These are phyloP conservation scores for Takakia lepidozioides DNA, from an alignment of 225 moss, liverwort and hornwort genomes.

Conservation along the genomic window DNA sequence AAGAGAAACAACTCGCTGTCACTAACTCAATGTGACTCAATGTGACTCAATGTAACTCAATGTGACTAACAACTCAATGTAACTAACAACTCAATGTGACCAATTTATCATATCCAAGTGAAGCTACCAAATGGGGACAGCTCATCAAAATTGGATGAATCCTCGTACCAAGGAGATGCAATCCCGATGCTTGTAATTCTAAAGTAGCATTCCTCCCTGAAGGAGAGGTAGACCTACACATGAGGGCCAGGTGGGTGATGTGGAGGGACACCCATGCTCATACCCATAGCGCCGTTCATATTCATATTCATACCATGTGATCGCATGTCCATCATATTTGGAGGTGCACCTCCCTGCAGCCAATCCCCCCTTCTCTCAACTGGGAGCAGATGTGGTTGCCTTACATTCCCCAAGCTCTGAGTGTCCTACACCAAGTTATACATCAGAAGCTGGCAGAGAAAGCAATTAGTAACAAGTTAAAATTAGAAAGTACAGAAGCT, in stretches of 20 bases:
- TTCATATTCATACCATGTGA: constrained; percentile 69
- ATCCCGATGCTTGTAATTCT: too few relatives aligned
- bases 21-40: too few relatives aligned
- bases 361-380: constrained; percentile 5
- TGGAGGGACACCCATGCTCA: constrained; percentile 51
- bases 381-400: not conserved
- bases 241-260: constrained; percentile 62
- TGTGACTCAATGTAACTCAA: too few relatives aligned
- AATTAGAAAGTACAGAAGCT: constrained; percentile 1
- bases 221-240: too few relatives aligned
- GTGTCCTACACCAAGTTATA: not conserved
- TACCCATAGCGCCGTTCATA: constrained; percentile 38
- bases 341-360: constrained; percentile 58
- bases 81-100: too few relatives aligned
- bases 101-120: too few relatives aligned
- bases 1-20: too few relatives aligned
- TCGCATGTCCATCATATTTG: constrained; percentile 61
- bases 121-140: too few relatives aligned
- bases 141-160: too few relatives aligned
- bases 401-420: not conserved
- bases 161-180: too few relatives aligned
- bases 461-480: not conserved
- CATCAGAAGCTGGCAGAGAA: not conserved
- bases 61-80: too few relatives aligned
- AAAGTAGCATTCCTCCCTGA: too few relatives aligned